Base-by-base conservation (phyloP, 106 monocot genomes). In the Vanilla planifolia region DNA sequence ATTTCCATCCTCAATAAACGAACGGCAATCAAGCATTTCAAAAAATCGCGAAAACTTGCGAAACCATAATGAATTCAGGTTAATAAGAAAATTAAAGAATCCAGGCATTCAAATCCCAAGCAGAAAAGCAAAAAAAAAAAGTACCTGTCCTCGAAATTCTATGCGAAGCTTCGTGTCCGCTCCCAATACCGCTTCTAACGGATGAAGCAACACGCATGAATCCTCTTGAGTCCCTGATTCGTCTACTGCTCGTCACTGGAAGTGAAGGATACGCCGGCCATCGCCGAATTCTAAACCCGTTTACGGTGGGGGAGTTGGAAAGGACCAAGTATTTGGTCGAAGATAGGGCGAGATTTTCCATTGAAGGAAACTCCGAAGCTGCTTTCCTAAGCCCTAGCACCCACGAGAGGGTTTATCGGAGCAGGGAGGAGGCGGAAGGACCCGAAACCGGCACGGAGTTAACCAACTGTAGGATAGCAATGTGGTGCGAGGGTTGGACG, bases 61-160 rank as follows among this genome's bases (percentile, higher is more conserved):
- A n/a, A n/a, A n/a, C 7, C 40, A 7, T 40, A 7, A 9, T 40
- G 40, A 40, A 0, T 40, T 14, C 40, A 40, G 14, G 14, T 40
- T 40, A 3, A 40, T 4, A 9, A 13, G 30, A 4, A 21, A 19
- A 57, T 17, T 20, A 30, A 33, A 35, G 13, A 8, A 15, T 35
- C 10, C 8, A 0, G 20, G 35, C 21, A 35, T 20, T 35, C 33
- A 28, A 21, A 57, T 57, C 21, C 33, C 39, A 46, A 4, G 19
- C 42, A 13, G 27, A 41, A 42, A 6, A 25, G 15, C 14, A 39
- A 15, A 43, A 41, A 39, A 15, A 46, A 61, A n/a, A 40, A 16
- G 23, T 43, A 43, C 61, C 61, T 25, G 27, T 61, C 28, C 43
- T 43, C 61, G 61, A 61, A 61, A 16, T 43, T 43, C 4, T 61